Conservation (phyloP, 225 moss, liverwort and hornwort genomes). For the Neckera pumila region DNA sequence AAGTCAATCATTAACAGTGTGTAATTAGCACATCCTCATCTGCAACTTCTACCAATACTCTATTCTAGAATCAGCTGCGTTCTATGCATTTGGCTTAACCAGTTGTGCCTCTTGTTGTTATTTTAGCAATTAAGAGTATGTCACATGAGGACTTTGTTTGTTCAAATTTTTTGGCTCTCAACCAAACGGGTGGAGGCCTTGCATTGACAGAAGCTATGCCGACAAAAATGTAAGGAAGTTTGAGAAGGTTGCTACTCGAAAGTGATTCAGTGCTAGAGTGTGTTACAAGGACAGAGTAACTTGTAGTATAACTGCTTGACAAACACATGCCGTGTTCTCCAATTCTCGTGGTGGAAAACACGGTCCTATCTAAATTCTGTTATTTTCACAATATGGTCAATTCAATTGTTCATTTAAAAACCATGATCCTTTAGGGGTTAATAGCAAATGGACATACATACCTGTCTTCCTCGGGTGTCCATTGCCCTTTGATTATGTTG, state of each 20-base stretch:
- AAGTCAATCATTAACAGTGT: not conserved
- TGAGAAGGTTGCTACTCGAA: not conserved
- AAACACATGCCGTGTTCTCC: not conserved
- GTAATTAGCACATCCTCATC: not conserved
- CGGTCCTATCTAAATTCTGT: not conserved
- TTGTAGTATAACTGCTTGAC: not conserved
- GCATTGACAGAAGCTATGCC: not conserved
- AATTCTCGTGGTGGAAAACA: not conserved
- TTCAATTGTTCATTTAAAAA: not conserved
- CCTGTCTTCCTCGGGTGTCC: constrained; percentile 96
- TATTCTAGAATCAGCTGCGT: not conserved
- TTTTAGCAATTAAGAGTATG: not conserved
- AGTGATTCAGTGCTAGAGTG: not conserved
- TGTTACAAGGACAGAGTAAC: not conserved
- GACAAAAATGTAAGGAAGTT: not conserved
- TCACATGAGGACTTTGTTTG: not conserved
- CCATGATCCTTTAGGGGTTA: not conserved
- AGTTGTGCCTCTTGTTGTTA: not conserved
- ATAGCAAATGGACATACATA: not conserved
- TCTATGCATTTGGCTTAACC: not conserved
- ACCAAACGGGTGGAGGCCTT: not conserved
- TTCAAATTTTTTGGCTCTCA: not conserved
- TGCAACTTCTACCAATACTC: not conserved
- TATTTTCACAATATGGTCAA: not conserved
- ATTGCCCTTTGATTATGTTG: constrained; percentile 95